Evolutionary conservation across 2,329 filamentous ascomycete genomes (phyloP).

Genomic region (Botrytis porri): DNA sequence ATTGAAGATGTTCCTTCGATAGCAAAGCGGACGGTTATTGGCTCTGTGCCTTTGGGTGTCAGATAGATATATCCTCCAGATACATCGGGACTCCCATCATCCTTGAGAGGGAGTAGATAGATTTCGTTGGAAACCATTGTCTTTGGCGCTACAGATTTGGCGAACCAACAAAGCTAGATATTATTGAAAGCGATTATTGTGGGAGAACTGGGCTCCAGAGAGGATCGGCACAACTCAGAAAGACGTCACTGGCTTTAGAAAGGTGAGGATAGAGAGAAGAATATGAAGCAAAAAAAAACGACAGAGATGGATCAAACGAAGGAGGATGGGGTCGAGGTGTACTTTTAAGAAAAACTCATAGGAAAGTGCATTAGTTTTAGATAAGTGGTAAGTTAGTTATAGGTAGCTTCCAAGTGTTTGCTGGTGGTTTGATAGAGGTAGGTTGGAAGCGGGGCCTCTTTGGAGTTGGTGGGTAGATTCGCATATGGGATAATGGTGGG

Average conservation of each 20-base stretch:
- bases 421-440: conserved; percentile 14
- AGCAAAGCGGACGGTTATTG: conserved; percentile 79
- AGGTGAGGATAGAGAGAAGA: not conserved
- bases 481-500: not conserved
- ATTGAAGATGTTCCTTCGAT: conserved; percentile 95
- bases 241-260: not conserved
- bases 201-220: not conserved
- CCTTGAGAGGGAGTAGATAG: conserved; percentile 86
- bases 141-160: conserved; percentile 51
- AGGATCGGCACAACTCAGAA: not conserved
- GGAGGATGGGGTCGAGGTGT: not conserved
- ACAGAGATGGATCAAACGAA: not conserved
- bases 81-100: conserved; percentile 88
- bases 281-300: not conserved
- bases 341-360: not conserved
- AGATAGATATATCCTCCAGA: conserved; percentile 90
- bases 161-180: conserved; percentile 6
- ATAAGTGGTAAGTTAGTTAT: not conserved
- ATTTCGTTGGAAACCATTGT: conserved; percentile 68
- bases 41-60: conserved; percentile 68
- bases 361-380: not conserved
- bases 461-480: not conserved
- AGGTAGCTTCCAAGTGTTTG: conserved; percentile 11
- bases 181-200: not conserved
- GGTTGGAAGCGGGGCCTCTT: conserved; percentile 18